phyloP scores from a whole-genome alignment of 495 filamentous ascomycete species.

The Jackrogersella minutella region DNA sequence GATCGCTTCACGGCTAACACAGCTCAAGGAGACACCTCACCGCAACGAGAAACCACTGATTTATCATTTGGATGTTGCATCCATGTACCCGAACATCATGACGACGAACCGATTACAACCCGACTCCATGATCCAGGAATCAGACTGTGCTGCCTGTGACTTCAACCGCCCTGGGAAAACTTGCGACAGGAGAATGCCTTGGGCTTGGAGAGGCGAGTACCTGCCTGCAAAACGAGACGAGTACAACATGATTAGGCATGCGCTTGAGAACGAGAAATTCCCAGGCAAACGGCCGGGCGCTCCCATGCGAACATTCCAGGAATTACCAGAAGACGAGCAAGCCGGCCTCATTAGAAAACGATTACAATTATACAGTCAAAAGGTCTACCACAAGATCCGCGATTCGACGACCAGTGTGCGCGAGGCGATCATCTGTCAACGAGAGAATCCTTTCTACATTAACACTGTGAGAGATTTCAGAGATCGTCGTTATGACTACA shows the following conservation, averaged over 20 bases:
- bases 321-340: conserved; percentile 85
- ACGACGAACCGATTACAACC: conserved; percentile 97
- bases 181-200: conserved; percentile 93
- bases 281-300: conserved; percentile 75
- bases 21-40: conserved; percentile 81
- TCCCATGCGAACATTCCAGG: conserved; percentile 77
- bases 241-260: conserved; percentile 97
- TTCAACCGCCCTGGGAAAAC: conserved; percentile 98
- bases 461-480: conserved; percentile 94
- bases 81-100: conserved; percentile 99
- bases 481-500: conserved; percentile 97
- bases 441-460: conserved; percentile 99
- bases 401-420: conserved; percentile 91
- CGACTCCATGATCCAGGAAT: conserved; percentile 97
- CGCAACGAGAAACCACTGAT: conserved; percentile 87
- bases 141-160: conserved; percentile 95
- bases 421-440: conserved; percentile 97
- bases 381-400: conserved; percentile 99
- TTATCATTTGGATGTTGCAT: conserved; percentile 97
- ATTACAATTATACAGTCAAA: conserved; percentile 92
- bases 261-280: conserved; percentile 92
- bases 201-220: conserved; percentile 98
- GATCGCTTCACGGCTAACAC: conserved; percentile 74
- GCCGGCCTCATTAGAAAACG: conserved; percentile 83
- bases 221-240: conserved; percentile 94